phyloP scores from a whole-genome alignment of 75 land plant species.

The Picea sitchensis region DNA sequence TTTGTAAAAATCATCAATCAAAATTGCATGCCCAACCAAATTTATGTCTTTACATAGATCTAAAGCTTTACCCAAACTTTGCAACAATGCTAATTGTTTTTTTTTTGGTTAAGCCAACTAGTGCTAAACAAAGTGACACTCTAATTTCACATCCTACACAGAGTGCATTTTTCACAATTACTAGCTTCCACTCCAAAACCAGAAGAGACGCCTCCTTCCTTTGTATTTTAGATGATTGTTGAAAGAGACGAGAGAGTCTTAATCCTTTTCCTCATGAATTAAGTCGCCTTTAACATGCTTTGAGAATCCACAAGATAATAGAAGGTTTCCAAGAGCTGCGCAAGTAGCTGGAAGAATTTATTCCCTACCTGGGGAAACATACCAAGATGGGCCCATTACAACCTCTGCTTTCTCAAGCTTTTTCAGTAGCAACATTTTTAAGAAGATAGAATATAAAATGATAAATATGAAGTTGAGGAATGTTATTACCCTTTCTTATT shows the following conservation, averaged over 20 bases:
- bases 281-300: slow-evolving; percentile 27
- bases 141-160: slow-evolving; percentile 35
- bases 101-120: not conserved
- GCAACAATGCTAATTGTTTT: no score
- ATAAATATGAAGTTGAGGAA: slow-evolving; percentile 13
- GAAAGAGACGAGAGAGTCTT: slow-evolving; percentile 36
- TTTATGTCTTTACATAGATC: no score
- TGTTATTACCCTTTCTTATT: slow-evolving; percentile 12
- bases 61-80: no score
- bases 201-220: slow-evolving; percentile 23
- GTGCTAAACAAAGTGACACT: slow-evolving; percentile 25
- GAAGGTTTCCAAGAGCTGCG: slow-evolving; percentile 23
- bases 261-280: slow-evolving; percentile 11
- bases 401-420: slow-evolving; percentile 35
- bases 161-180: slow-evolving; percentile 29
- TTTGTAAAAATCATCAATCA: no score
- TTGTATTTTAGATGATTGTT: slow-evolving; percentile 38
- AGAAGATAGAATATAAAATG: slow-evolving; percentile 32
- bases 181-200: slow-evolving; percentile 25
- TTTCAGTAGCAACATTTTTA: slow-evolving; percentile 7
- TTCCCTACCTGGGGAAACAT: slow-evolving; percentile 11
- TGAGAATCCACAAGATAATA: slow-evolving; percentile 25
- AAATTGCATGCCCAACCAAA: no score
- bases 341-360: slow-evolving; percentile 28
- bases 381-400: slow-evolving; percentile 25